A percentile compares a stretch with the other conserved stretches of the same genome.
phyloP scores from a whole-genome alignment of 225 moss, liverwort and hornwort species.

The Straminergon stramineum region DNA sequence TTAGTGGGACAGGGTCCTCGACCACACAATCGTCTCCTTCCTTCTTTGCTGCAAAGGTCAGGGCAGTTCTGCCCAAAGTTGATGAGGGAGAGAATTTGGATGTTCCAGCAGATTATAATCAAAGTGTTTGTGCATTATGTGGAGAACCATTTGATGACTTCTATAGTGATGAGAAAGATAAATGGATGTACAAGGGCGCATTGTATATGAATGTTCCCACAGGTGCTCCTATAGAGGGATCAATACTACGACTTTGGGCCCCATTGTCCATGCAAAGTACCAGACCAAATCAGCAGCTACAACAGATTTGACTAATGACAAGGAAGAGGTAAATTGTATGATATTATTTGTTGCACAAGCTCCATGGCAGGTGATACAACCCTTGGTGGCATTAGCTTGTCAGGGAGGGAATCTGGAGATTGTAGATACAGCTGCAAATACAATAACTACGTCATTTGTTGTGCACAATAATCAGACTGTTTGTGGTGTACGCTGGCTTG shows the following conservation, averaged over 20 bases:
- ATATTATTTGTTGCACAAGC: background rate
- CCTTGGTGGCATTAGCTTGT: conserved; percentile 91
- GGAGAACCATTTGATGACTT: conserved; percentile 98
- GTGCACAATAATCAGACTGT: conserved; percentile 70
- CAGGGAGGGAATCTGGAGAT: conserved; percentile 90
- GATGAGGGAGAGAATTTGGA: conserved; percentile 79
- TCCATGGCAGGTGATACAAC: background rate
- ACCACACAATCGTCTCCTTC: conserved; percentile 73
- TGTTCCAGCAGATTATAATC: conserved; percentile 94
- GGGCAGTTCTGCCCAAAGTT: conserved; percentile 24
- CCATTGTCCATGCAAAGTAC: conserved; percentile 92
- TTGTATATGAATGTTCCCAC: conserved; percentile 88
- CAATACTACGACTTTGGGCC: conserved; percentile 54
- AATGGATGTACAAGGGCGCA: conserved; percentile 99
- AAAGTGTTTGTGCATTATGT: conserved; percentile 89
- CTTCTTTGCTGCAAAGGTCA: conserved; percentile 85
- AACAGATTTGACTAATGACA: conserved; percentile 61
- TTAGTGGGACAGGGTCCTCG: conserved; percentile 77
- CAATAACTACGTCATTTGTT: conserved; percentile 79
- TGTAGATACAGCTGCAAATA: conserved; percentile 87
- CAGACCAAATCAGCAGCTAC: conserved; percentile 88
- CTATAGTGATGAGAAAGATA: conserved; percentile 97
- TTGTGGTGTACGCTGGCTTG: conserved; percentile 95
- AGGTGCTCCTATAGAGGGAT: conserved; percentile 73
- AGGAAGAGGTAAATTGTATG: conserved; percentile 61